These are phyloP conservation scores for Suillus lakei DNA, from an alignment of 768 basidiomycete species.

Conservation along the genomic window DNA sequence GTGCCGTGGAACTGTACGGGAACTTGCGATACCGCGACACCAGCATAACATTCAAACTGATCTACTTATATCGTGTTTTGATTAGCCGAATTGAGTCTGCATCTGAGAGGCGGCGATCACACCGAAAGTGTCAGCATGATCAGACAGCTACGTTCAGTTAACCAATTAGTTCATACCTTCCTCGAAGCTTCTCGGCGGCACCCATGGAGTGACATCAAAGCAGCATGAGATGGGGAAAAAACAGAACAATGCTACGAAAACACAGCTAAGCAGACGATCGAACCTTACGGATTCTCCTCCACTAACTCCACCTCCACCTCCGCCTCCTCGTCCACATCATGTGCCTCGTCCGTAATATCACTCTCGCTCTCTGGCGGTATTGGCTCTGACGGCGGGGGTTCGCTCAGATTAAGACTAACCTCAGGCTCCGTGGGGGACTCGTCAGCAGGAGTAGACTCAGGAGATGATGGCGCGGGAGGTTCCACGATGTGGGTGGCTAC, in stretches of 20 bases:
- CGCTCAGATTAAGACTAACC: constrained; percentile 29
- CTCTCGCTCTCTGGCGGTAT: constrained; percentile 38
- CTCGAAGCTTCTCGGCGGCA: not conserved
- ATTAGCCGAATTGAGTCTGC: no score
- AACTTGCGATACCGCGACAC: no score
- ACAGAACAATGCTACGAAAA: constrained; percentile 1
- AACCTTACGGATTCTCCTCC: constrained; percentile 8
- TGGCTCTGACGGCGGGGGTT: constrained; percentile 36
- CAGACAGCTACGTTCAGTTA: not conserved
- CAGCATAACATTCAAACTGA: no score
- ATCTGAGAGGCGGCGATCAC: no score
- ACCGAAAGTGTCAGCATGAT: not conserved
- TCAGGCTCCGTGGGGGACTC: constrained; percentile 7
- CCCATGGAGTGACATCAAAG: not conserved
- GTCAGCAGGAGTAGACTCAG: constrained; percentile 2
- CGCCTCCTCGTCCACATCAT: constrained; percentile 24
- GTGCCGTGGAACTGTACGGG: no score
- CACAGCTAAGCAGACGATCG: not conserved
- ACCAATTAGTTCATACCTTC: not conserved
- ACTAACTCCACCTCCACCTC: constrained; percentile 17
- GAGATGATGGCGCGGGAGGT: not conserved
- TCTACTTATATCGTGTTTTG: no score
- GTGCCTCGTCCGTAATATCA: constrained; percentile 39
- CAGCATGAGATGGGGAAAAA: not conserved
- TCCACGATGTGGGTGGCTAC: constrained; percentile 7